A percentile compares a stretch with the other conserved stretches of the same genome.
These are phyloP conservation scores for Dendrocalamus sinicus DNA, from an alignment of 176 grass and related monocot species.

Conservation along the genomic window DNA sequence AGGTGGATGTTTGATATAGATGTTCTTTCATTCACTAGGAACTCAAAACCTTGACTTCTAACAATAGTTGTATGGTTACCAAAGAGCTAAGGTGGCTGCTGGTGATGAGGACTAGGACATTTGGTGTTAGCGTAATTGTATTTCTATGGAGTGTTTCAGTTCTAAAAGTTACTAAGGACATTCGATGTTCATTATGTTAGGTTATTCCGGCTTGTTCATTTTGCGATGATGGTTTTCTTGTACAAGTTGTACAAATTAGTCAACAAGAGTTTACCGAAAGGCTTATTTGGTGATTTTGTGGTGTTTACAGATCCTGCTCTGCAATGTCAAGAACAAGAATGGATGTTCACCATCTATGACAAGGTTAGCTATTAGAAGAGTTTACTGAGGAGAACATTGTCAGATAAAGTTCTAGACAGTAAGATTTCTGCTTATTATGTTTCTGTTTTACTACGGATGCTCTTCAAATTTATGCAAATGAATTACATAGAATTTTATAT, in stretches of 20 bases:
- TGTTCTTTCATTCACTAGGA: background rate
- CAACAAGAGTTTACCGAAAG: background rate
- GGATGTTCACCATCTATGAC: background rate
- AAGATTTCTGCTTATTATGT: constrained; percentile 15
- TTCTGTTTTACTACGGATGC: constrained; percentile 16
- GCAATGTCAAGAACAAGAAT: constrained; percentile 5
- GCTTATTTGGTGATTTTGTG: background rate
- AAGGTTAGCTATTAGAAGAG: constrained; percentile 12
- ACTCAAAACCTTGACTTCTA: background rate
- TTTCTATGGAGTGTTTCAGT: background rate
- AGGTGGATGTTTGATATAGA: background rate
- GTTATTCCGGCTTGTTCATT: constrained; percentile 2
- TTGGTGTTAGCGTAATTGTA: constrained; percentile 17
- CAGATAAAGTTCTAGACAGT: constrained; percentile 1
- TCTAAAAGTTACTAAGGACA: background rate
- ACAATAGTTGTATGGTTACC: background rate
- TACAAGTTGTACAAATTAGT: background rate
- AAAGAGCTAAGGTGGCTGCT: background rate
- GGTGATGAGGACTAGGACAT: background rate
- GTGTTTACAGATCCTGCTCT: constrained; percentile 24
- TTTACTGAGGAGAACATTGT: background rate
- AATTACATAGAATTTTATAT: background rate
- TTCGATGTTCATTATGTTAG: constrained; percentile 25
- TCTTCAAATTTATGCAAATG: constrained; percentile 19
- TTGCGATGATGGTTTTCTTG: background rate